A percentile compares a stretch with the other conserved stretches of the same genome.
These are phyloP conservation scores for Bipolaris oryzae DNA, from an alignment of 2,329 filamentous ascomycete genomes.

Conservation along the genomic window DNA sequence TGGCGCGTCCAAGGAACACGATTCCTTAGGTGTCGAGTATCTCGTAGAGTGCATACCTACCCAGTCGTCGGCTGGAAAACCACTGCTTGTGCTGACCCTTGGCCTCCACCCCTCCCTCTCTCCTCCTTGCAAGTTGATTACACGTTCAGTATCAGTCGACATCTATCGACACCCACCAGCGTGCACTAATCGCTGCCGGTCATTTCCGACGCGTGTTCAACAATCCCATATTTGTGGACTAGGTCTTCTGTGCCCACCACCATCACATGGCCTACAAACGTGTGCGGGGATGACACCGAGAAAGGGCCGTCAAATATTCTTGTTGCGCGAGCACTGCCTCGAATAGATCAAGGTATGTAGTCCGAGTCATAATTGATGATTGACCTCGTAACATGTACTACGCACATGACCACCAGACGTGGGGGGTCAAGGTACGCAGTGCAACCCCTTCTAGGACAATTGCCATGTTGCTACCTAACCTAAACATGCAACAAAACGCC, in stretches of 20 bases:
- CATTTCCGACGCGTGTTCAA: slow-evolving; percentile 3
- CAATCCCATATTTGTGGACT: not conserved
- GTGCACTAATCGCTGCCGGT: not conserved
- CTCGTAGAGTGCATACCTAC: not conserved
- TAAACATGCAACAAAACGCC: slow-evolving; percentile 14
- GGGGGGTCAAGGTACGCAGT: not conserved
- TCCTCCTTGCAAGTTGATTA: too few relatives aligned
- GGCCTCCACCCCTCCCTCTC: not conserved
- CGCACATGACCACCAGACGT: not conserved
- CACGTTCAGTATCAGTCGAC: not conserved
- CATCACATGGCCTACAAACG: not conserved
- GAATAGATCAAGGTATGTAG: not conserved
- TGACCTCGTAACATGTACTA: not conserved
- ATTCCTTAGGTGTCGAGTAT: not conserved
- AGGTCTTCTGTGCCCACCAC: not conserved
- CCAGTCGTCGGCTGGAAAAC: not conserved
- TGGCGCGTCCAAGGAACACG: not conserved
- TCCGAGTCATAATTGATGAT: not conserved
- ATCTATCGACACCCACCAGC: not conserved
- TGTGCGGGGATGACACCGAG: slow-evolving; percentile 3
- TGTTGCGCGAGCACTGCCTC: not conserved
- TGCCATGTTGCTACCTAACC: slow-evolving; percentile 3
- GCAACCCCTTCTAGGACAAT: not conserved
- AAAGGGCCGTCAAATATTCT: not conserved
- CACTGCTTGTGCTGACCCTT: not conserved